A percentile compares a stretch with the other conserved stretches of the same genome.
These are phyloP conservation scores for Avicennia marina DNA, from an alignment of 257 asterid species.

Conservation along the genomic window DNA sequence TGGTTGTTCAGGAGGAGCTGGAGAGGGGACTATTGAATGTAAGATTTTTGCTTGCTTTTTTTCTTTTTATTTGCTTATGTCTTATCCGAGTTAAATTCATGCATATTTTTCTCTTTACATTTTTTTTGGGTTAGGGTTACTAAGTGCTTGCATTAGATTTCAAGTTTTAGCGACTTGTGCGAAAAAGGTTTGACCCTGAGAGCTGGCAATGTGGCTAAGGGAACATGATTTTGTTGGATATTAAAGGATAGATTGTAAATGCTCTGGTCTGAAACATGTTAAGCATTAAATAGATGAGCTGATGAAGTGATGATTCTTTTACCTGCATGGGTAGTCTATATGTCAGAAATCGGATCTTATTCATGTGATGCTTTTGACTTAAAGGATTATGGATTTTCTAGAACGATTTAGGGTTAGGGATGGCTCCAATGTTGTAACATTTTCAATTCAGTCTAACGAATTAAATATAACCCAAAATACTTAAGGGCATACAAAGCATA, in stretches of 20 bases:
- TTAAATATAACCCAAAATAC: not conserved
- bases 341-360: not conserved
- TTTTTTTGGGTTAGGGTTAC: no score
- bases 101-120: no score
- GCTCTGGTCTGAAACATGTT: not conserved
- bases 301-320: not conserved
- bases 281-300: not conserved
- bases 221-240: not conserved
- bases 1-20: slow-evolving; percentile 71
- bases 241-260: no score
- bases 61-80: not conserved
- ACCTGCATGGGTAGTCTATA: not conserved
- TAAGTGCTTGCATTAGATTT: no score
- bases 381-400: not conserved
- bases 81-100: not conserved
- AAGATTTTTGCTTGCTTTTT: slow-evolving; percentile 21
- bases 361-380: not conserved
- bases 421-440: not conserved
- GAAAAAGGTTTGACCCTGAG: not conserved
- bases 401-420: not conserved
- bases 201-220: not conserved
- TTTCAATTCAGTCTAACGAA: not conserved
- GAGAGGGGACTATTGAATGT: slow-evolving; percentile 75
- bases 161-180: no score
- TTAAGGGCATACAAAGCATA: not conserved